Percentiles rank a stretch among this genome's conserved stretches.
Evolutionary conservation across 345 rosid species (phyloP).

Genomic region (Camelina sativa): DNA sequence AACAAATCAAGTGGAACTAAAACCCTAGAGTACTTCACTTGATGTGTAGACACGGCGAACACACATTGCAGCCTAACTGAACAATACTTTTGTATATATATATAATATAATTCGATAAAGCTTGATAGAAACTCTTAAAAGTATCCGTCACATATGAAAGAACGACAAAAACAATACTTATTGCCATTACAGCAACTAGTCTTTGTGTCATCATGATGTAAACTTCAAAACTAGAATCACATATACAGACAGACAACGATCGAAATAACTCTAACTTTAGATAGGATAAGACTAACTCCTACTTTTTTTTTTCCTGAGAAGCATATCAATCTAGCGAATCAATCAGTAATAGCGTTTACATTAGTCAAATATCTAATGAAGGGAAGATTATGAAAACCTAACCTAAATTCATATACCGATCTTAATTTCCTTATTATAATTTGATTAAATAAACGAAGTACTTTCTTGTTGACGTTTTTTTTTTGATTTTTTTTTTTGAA

Average conservation of each 20-base stretch:
- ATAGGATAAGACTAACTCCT: constrained; percentile 33
- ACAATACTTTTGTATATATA: too few relatives aligned
- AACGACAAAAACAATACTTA: neutral
- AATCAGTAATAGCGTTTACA: neutral
- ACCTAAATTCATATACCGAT: neutral
- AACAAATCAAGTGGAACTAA: neutral
- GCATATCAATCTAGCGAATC: too few relatives aligned
- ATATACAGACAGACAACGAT: constrained; percentile 7
- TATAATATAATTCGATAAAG: neutral
- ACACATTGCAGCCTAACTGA: too few relatives aligned
- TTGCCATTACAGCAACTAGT: neutral
- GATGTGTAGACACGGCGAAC: too few relatives aligned
- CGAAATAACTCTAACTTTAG: constrained; percentile 4
- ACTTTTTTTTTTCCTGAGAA: constrained; percentile 33
- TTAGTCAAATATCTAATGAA: neutral
- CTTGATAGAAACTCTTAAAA: neutral
- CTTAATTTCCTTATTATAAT: too few relatives aligned
- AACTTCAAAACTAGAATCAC: neutral
- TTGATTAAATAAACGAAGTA: too few relatives aligned
- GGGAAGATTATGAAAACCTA: neutral
- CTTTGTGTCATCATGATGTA: neutral
- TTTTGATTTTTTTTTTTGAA: too few relatives aligned
- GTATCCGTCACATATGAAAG: neutral
- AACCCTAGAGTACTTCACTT: constrained; percentile 17
- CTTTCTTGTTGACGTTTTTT: too few relatives aligned